A percentile compares a stretch with the other conserved stretches of the same genome.
These are phyloP conservation scores for Collybia sp. DNA, from an alignment of 768 basidiomycete species.

Conservation along the genomic window DNA sequence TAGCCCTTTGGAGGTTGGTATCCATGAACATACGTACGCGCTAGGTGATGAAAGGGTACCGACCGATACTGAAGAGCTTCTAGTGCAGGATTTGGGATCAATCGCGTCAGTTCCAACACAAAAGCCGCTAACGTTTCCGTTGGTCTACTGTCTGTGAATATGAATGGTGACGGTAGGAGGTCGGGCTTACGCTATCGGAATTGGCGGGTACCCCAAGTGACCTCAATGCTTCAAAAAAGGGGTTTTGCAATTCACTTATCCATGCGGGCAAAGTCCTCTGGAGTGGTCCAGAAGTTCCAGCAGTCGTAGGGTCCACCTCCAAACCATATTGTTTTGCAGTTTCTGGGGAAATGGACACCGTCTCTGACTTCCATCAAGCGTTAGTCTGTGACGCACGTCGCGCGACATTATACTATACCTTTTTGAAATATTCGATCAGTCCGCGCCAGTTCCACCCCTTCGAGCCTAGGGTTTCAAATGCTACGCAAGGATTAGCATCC, in stretches of 20 bases:
- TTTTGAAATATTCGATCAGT: constrained; percentile 9
- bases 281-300: constrained; percentile 7
- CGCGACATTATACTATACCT: constrained; percentile 2
- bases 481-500: neutral
- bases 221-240: neutral
- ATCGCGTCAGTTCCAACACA: too few species aligned
- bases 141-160: too few species aligned
- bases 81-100: too few species aligned
- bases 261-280: constrained; percentile 1
- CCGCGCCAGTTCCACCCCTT: constrained; percentile 9
- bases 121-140: too few species aligned
- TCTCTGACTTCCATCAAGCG: neutral
- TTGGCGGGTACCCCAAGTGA: too few species aligned
- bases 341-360: neutral
- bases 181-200: too few species aligned
- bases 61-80: too few species aligned
- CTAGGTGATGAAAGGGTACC: too few species aligned
- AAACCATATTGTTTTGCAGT: neutral
- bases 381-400: neutral
- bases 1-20: too few species aligned
- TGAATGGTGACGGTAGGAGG: too few species aligned
- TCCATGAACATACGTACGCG: too few species aligned
- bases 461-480: constrained; percentile 8
- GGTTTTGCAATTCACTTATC: neutral
- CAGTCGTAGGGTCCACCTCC: neutral